phyloP scores from a whole-genome alignment of 495 filamentous ascomycete species.

The Aspergillus haitiensis region DNA sequence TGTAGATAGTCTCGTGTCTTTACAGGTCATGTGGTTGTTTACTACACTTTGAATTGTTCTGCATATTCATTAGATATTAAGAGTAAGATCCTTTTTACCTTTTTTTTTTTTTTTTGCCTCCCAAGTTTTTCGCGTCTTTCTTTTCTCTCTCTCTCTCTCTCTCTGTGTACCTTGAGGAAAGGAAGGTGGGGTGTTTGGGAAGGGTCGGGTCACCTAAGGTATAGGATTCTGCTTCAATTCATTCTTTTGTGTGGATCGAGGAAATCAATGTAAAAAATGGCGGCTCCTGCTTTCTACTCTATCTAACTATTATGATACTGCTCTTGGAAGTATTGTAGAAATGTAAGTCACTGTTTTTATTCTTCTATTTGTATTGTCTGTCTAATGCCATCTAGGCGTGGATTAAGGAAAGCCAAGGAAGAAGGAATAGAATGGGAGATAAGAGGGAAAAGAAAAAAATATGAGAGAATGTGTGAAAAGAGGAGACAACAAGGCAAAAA shows the following conservation, averaged over 20 bases:
- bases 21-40: too few relatives aligned
- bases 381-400: constrained; percentile 8
- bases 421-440: neutral
- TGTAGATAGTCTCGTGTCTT: too few relatives aligned
- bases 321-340: neutral
- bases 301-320: neutral
- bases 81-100: too few relatives aligned
- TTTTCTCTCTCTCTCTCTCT: neutral
- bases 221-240: too few relatives aligned
- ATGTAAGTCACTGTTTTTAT: neutral
- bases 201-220: too few relatives aligned
- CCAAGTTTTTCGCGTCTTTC: neutral
- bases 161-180: neutral
- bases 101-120: neutral
- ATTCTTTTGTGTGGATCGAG: too few relatives aligned
- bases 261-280: too few relatives aligned
- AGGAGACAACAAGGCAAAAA: neutral
- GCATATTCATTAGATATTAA: too few relatives aligned
- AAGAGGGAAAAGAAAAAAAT: neutral
- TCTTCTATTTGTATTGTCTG: constrained; percentile 1
- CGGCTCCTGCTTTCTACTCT: too few relatives aligned
- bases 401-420: neutral
- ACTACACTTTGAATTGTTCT: too few relatives aligned
- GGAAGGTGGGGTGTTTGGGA: too few relatives aligned
- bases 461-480: neutral